Evolutionary conservation across 225 moss, liverwort and hornwort genomes (phyloP).

Genomic region (Marchantia polymorpha): DNA sequence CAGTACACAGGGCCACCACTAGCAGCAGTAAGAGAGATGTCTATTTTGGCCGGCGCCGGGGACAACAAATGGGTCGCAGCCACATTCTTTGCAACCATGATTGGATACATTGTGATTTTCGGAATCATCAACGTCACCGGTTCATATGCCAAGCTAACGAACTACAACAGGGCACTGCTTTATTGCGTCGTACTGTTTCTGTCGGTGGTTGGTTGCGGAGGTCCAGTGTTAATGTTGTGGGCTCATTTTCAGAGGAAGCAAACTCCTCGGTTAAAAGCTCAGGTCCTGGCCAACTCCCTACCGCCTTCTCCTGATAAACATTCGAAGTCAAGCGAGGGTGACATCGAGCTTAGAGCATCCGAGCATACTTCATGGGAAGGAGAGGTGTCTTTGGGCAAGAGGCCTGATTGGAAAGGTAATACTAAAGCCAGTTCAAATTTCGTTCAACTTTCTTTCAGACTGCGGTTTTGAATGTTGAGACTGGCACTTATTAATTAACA

Average conservation of each 20-base stretch:
- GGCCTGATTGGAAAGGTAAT: conserved; percentile 33
- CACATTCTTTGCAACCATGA: conserved; percentile 3
- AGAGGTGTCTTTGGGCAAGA: conserved; percentile 10
- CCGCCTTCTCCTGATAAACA: neutral
- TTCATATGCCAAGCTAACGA: neutral
- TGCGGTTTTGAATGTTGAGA: no score
- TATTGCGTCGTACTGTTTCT: conserved; percentile 1
- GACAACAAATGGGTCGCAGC: conserved; percentile 17
- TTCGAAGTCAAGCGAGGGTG: neutral
- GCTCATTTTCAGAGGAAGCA: neutral
- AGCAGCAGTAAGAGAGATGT: conserved; percentile 2
- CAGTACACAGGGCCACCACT: neutral
- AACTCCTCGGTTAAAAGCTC: neutral
- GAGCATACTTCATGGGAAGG: conserved; percentile 12
- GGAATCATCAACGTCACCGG: conserved; percentile 19
- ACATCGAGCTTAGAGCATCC: neutral
- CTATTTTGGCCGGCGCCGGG: neutral
- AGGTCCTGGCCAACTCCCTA: neutral
- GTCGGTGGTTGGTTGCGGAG: conserved; percentile 24
- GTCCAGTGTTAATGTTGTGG: conserved; percentile 19
- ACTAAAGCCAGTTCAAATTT: no score
- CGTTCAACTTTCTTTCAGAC: no score
- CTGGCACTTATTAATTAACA: no score
- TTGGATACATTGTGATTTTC: conserved; percentile 13
- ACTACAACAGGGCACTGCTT: conserved; percentile 9